Conservation (phyloP, 306 rosid species). For the Astragalus membranaceus region DNA sequence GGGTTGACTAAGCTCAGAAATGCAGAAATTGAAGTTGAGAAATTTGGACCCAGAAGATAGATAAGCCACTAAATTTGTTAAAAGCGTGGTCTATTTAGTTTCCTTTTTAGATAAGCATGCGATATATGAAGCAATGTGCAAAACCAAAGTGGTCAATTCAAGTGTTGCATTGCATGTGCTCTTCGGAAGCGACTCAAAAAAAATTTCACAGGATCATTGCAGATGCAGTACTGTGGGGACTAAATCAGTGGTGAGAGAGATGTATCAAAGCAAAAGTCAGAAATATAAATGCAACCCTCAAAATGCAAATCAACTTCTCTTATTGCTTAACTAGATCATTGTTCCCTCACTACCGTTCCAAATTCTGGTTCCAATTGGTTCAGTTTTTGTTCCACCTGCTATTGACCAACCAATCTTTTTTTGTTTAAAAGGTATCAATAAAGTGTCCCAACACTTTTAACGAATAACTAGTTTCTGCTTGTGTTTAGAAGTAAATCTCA, state of each 20-base stretch:
- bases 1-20: constrained; percentile 12
- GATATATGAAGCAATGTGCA: not conserved
- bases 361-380: constrained; percentile 9
- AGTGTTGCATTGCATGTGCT: constrained; percentile 19
- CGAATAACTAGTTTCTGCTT: no score
- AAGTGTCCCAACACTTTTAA: no score
- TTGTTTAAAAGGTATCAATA: no score
- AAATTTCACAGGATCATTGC: not conserved
- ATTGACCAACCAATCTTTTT: constrained; percentile 8
- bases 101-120: not conserved
- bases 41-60: not conserved
- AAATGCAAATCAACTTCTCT: constrained; percentile 20
- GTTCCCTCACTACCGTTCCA: not conserved
- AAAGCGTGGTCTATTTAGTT: not conserved
- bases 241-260: constrained; percentile 18
- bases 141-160: constrained; percentile 10
- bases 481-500: no score
- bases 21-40: not conserved
- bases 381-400: not conserved
- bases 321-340: not conserved
- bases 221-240: constrained; percentile 20
- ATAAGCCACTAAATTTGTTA: not conserved
- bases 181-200: constrained; percentile 10
- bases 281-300: not conserved
- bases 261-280: not conserved